Conservation (phyloP, 2,329 filamentous ascomycete species). For the Cordyceps javanica region DNA sequence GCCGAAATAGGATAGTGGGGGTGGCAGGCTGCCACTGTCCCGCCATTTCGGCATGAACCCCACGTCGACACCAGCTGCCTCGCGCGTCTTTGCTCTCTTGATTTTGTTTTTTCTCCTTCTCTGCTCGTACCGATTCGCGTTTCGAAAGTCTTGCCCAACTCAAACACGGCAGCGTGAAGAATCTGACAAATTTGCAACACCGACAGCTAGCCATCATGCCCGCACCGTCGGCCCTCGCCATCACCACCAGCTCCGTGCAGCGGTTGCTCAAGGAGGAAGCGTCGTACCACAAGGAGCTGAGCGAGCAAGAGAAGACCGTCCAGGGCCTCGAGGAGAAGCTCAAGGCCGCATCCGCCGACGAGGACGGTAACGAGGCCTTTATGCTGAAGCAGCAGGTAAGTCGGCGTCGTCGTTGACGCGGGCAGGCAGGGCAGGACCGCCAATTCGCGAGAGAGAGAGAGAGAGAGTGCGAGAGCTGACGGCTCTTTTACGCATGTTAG, state of each 20-base stretch:
- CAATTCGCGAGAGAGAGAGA: too few species aligned
- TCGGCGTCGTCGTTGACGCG: not conserved
- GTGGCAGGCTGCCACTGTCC: not conserved
- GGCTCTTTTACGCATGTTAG: constrained; percentile 36
- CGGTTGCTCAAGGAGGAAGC: constrained; percentile 88
- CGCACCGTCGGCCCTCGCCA: constrained; percentile 67
- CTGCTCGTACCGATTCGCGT: too few species aligned
- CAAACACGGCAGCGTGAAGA: too few species aligned
- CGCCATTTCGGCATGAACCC: not conserved
- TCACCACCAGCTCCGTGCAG: constrained; percentile 71
- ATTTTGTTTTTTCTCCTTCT: not conserved
- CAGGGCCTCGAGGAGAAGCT: constrained; percentile 60
- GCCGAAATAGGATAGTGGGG: not conserved
- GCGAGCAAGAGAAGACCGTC: constrained; percentile 66
- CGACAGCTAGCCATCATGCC: constrained; percentile 51
- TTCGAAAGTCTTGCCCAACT: not conserved
- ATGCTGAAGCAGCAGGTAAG: constrained; percentile 80
- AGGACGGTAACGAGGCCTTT: constrained; percentile 71
- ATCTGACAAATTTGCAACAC: not conserved
- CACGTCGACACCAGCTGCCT: not conserved
- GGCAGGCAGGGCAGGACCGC: not conserved
- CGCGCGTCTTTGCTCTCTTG: not conserved
- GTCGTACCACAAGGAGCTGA: constrained; percentile 82
- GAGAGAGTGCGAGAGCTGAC: constrained; percentile 12
- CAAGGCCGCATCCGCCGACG: constrained; percentile 40